These are phyloP conservation scores for Fraxinus angustifolia DNA, from an alignment of 305 asterid species.

Conservation along the genomic window DNA sequence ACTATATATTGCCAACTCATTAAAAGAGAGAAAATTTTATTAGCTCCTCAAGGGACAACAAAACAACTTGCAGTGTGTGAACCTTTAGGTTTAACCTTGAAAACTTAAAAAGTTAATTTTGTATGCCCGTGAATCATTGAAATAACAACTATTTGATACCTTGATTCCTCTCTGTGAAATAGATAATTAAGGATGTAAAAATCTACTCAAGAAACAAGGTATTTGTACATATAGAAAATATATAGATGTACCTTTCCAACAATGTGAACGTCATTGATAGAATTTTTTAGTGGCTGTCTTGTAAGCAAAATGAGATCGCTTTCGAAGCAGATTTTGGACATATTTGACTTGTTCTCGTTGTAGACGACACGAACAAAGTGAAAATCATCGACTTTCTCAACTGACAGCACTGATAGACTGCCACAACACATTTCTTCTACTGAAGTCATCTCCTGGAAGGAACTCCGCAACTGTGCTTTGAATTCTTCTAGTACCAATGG, in stretches of 20 bases:
- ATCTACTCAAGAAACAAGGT: conserved; percentile 22
- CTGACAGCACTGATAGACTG: conserved; percentile 78
- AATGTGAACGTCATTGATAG: conserved; percentile 62
- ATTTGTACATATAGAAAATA: conserved; percentile 16
- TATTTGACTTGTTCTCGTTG: conserved; percentile 51
- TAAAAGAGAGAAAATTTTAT: not conserved
- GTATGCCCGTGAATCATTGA: not conserved
- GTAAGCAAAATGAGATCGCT: conserved; percentile 88
- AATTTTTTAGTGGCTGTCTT: conserved; percentile 58
- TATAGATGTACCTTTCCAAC: conserved; percentile 71
- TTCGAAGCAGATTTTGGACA: conserved; percentile 62
- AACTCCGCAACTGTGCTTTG: conserved; percentile 84
- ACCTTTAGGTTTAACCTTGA: conserved; percentile 9
- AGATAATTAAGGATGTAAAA: conserved; percentile 20
- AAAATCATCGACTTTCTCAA: conserved; percentile 91
- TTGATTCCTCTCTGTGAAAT: conserved; percentile 8
- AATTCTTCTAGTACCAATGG: conserved; percentile 90
- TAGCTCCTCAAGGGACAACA: conserved; percentile 18
- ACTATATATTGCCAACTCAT: conserved; percentile 7
- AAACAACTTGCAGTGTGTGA: not conserved
- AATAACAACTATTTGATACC: not conserved
- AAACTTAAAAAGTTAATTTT: not conserved
- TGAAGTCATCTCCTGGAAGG: conserved; percentile 80
- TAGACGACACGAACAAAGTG: conserved; percentile 87
- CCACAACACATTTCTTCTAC: conserved; percentile 63